Evolutionary conservation across 2,329 filamentous ascomycete species (phyloP), one percentile per base, ranked within the genome.

Genomic region (Ustulina deusta): DNA sequence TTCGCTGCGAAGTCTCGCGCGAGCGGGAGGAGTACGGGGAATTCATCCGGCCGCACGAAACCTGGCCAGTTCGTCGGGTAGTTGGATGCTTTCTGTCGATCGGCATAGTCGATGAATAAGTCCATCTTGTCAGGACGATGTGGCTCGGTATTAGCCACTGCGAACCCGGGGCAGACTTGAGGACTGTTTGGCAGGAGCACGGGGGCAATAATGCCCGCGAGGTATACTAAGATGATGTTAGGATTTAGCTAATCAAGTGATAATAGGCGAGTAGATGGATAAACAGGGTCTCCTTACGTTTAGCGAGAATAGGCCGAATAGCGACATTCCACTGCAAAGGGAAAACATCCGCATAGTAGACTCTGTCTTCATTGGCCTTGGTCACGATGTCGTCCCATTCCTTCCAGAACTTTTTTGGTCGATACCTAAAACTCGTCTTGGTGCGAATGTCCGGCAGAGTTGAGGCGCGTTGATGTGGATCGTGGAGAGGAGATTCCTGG

Each of bases 81-180:
- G 0, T 67, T 68, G 7, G 73, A 67, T 2, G 71, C 70, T 0
- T 74, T 62, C 5, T 74, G 66, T 4, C 55, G 72, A 51, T 74
- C 73, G 29, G 77, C 74, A 69, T 77, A 83, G 72, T 83, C 81
- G 68, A 85, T 79, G 76, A 82, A 85, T 20, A 85, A 71, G 64
- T 85, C 82, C 3, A 75, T 59, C 46, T 76, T 73, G 1, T 72
- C 73, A 0, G 73, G 74, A 9, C 79, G 77, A 63, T 72, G 72
- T 0, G 78, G 75, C 58, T 85, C 82, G 6, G 76, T 75, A 34
- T 73, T 75, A 1, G 79, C 79, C 3, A 79, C 77, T 10, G 79
- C 81, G 54, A 79, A 73, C 5, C 83, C 83, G 4, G 77, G 72
- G 54, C 77, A 74, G 3, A 74, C 38, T 1, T 63, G 65, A 11